Conservation (phyloP, 2,329 filamentous ascomycete genomes). For the Sordariomycetes sp. region DNA sequence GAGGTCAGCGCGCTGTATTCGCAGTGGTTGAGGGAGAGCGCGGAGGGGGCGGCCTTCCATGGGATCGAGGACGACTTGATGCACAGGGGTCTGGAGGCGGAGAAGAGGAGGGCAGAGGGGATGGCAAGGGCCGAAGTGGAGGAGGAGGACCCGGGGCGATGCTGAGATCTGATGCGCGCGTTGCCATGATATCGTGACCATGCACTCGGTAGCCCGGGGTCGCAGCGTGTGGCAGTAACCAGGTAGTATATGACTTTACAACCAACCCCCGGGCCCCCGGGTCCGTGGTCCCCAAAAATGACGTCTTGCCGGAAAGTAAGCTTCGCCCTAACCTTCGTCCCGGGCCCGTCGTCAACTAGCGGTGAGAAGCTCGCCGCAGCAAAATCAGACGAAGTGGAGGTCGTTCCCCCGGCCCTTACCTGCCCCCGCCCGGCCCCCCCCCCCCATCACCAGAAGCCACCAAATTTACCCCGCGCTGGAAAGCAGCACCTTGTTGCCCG, state of each 20-base stretch:
- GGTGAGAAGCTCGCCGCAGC: too few species aligned
- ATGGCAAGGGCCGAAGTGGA: not conserved
- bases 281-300: too few species aligned
- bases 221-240: too few species aligned
- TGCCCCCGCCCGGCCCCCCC: not conserved
- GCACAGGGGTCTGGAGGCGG: not conserved
- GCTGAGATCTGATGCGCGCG: not conserved
- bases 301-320: too few species aligned
- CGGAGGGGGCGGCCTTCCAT: not conserved
- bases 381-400: too few species aligned
- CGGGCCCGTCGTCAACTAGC: too few species aligned
- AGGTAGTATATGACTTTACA: too few species aligned
- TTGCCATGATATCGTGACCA: too few species aligned
- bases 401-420: too few species aligned
- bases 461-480: not conserved
- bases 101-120: not conserved
- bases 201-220: too few species aligned
- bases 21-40: not conserved
- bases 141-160: not conserved
- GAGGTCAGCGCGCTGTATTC: not conserved
- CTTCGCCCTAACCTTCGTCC: too few species aligned
- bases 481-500: not conserved
- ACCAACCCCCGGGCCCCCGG: too few species aligned
- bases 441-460: not conserved
- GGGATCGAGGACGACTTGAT: constrained; percentile 3